Evolutionary conservation across 257 asterid species (phyloP), one percentile per base, ranked within the genome.

Genomic region (Solanum okadae): DNA sequence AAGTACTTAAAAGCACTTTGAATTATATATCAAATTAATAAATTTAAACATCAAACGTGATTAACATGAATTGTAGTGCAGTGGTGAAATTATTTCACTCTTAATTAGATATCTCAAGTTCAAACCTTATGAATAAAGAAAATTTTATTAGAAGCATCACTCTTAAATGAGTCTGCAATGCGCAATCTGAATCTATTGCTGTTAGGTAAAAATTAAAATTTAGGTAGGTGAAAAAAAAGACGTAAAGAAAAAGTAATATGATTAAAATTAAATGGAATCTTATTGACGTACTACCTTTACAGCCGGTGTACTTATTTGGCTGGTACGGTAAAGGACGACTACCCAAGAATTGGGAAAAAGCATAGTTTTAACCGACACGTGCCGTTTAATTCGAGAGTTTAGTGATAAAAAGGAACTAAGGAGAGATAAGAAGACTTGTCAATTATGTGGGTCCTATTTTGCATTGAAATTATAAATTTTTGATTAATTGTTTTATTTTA

Each of bases 351-450:
- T 35, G 4, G 59, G 63, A 33, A 82, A 82, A 52, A 44, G 68
- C 86, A 46, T 82, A 5, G 70, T 16, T 82, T 46, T 82, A n/a
- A 82, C 86, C 86, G 86, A 2, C 70, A 82, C 86, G 86, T 82
- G 86, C 5, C 86, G 42, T 18, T 31, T 23, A 46, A 1, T 46
- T 33, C 29, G 18, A 82, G 63, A 10, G 0, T 31, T n/a, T 12
- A 25, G 27, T 29, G n/a, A 46, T 44, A 7, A 78, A 34, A 25
- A 20, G 37, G n/a, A 8, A 25, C 37, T 23, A 27, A 52, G 4
- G 34, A 65, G 33, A 77, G 63, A 52, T 79, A 18, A 49, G 29
- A 29, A 49, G 70, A 49, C 70, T 18, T 15, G 29, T 29, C 38
- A 46, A 16, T 81, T 81, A 5, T 77, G 84, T 49, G 86, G 70